Evolutionary conservation across 345 rosid genomes (phyloP), one percentile per base, ranked within the genome.

Genomic region (Sonneratia alba): DNA sequence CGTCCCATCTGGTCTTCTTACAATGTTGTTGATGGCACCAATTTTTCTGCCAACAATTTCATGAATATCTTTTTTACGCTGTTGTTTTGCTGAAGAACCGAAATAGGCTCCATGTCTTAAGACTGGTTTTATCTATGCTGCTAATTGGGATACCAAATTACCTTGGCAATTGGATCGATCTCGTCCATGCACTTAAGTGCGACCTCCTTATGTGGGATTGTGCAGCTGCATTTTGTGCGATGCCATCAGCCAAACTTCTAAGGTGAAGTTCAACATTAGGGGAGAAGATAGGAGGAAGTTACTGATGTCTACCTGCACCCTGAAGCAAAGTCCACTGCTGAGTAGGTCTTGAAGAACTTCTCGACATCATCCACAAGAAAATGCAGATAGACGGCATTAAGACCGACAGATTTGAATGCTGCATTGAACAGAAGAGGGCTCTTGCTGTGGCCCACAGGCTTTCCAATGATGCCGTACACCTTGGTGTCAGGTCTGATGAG

Each of bases 191-290:
- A 85, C 64, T 77, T 71, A 21, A 85, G 76, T 48, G 80, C 88
- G 64, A 66, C 80, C 72, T 85, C 88, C 77, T 85, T 82, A 71
- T 82, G 88, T 36, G 88, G 84, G 72, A 85, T 85, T 13, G 88
- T 82, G 68, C 74, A 82, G 48, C 88, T 85, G 85, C 71, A 74
- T 67, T 43, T 55, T 13, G 8, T 67, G 21, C 43, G 59, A 10
- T 49, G 51, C 38, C 22, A 37, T 55, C 4, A 34, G 72, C 62
- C 37, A 65, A 47, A 47, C 51, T 47, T 13, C 51, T 10, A 47
- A 47, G 32, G 43, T 51, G 36, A 45, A 67, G 27, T 4, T 61
- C 34, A 32, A 62, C 9, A 27, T 62, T 27, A 10, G 36, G 18
- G 27, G 7, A 62, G 6, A 24, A n/a, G 0, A 24, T 27, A 11